Percentiles rank a stretch among this genome's conserved stretches.
Conservation (phyloP, 2,329 filamentous ascomycete species). For the Zarea fungicola region DNA sequence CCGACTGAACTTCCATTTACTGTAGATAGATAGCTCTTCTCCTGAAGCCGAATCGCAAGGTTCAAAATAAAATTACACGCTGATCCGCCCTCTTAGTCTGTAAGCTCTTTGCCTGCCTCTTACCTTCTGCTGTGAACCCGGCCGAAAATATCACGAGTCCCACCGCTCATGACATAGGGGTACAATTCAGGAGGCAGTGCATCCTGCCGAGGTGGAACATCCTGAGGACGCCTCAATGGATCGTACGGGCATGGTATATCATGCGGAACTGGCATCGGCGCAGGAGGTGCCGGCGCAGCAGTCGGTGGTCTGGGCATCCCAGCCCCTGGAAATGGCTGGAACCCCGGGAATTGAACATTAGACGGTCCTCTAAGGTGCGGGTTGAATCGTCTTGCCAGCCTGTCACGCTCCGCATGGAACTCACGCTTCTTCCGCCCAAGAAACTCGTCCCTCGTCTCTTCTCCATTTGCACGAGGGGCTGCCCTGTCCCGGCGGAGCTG, state of each 20-base stretch:
- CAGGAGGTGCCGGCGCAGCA: not conserved
- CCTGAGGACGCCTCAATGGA: not conserved
- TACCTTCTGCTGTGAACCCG: not conserved
- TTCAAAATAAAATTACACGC: no score
- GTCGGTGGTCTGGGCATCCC: not conserved
- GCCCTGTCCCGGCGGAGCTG: not conserved
- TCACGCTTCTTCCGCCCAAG: not conserved
- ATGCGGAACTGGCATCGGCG: not conserved
- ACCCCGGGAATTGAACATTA: not conserved
- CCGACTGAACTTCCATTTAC: no score
- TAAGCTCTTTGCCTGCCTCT: no score
- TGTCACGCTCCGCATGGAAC: not conserved
- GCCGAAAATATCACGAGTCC: not conserved
- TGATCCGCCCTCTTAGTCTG: no score
- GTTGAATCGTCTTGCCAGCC: not conserved
- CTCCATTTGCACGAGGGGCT: not conserved
- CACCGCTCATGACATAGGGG: not conserved
- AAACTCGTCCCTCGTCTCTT: not conserved
- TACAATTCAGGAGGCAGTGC: not conserved
- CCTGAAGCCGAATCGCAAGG: no score
- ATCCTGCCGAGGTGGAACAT: not conserved
- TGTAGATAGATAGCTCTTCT: no score
- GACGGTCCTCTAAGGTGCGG: not conserved
- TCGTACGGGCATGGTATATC: not conserved
- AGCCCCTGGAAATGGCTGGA: not conserved